Conservation (phyloP, 768 basidiomycete species). For the Cystobasidium onofrii region DNA sequence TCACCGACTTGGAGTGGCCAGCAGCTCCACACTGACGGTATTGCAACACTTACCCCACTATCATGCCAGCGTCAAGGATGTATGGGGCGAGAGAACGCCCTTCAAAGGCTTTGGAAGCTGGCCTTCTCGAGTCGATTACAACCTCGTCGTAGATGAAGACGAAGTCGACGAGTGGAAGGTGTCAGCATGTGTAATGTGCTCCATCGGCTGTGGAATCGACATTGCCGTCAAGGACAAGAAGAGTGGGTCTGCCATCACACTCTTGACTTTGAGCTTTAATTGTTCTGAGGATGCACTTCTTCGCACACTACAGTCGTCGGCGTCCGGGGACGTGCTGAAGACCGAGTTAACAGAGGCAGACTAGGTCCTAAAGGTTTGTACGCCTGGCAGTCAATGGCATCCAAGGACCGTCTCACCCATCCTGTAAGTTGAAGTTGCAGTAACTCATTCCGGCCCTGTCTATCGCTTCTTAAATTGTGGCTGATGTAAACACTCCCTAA, state of each 20-base stretch:
- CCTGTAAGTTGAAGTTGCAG: slow-evolving; percentile 38
- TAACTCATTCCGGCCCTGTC: too few relatives aligned
- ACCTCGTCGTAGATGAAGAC: background rate
- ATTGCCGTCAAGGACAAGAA: slow-evolving; percentile 39
- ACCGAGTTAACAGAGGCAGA: slow-evolving; percentile 40
- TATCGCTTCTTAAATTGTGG: too few relatives aligned
- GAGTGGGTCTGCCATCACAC: background rate
- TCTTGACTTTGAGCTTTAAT: background rate
- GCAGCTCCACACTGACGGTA: background rate
- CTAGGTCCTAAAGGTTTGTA: slow-evolving; percentile 39
- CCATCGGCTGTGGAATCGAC: slow-evolving; percentile 36
- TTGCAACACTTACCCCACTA: background rate
- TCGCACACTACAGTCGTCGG: slow-evolving; percentile 37
- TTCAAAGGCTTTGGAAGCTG: background rate
- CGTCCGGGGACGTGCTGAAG: slow-evolving; percentile 32
- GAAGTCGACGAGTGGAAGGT: slow-evolving; percentile 24
- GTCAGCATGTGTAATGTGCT: slow-evolving; percentile 23
- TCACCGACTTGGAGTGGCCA: background rate
- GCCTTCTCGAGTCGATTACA: background rate
- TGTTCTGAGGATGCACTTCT: too few relatives aligned
- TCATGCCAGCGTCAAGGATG: background rate
- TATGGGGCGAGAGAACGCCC: background rate
- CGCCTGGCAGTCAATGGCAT: slow-evolving; percentile 35
- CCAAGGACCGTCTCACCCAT: slow-evolving; percentile 34
- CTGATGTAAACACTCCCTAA: background rate